A percentile compares a stretch with the other conserved stretches of the same genome.
These are phyloP conservation scores for Solanum hybrid DNA, from an alignment of 305 asterid species.

Conservation along the genomic window DNA sequence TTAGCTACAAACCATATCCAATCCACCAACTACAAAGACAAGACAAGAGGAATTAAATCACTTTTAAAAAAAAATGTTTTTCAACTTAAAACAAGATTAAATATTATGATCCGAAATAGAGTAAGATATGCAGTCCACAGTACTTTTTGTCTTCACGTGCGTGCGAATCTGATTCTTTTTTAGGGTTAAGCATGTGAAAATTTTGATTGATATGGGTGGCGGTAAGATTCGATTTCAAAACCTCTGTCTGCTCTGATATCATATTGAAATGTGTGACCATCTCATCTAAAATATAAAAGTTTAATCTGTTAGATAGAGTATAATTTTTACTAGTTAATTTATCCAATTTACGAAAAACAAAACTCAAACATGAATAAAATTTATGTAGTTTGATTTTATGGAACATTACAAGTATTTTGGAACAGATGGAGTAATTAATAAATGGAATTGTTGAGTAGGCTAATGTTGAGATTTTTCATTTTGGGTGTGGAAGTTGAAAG, in stretches of 20 bases:
- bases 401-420: background rate
- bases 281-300: too few relatives aligned
- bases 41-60: background rate
- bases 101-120: background rate
- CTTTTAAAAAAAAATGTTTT: background rate
- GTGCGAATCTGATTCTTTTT: background rate
- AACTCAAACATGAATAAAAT: background rate
- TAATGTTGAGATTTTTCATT: background rate
- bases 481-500: background rate
- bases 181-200: background rate
- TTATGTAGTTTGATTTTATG: too few relatives aligned
- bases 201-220: background rate
- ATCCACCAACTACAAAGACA: background rate
- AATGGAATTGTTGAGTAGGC: background rate
- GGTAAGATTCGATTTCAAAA: too few relatives aligned
- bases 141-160: background rate
- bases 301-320: too few relatives aligned
- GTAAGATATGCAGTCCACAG: background rate
- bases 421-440: background rate
- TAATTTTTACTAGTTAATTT: too few relatives aligned
- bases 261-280: too few relatives aligned
- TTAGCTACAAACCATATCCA: background rate
- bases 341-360: too few relatives aligned
- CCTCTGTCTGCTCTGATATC: accelerated
- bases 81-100: background rate